Base-by-base conservation (phyloP, 306 rosid genomes). In the Prunus kanzakura region DNA sequence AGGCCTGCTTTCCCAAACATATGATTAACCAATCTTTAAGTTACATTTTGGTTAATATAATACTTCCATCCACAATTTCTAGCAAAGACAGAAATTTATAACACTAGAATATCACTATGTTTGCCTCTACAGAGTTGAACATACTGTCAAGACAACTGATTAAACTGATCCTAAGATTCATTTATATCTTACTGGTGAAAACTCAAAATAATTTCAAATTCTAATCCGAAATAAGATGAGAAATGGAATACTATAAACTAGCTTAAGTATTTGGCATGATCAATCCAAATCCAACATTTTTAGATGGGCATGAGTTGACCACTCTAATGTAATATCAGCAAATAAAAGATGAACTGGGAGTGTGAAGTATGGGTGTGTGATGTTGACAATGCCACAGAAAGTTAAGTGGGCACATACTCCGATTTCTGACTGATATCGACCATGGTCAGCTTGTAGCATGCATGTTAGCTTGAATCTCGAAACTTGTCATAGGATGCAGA, bases 1-100 rank as follows among this genome's bases (percentile, higher is more conserved):
- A 73, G 98, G 97, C 92, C 98, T 95, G 90, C 67, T 69, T 76
- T 72, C 82, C 64, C 12, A n/a, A n/a, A 67, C 4, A 72, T 25
- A 73, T 51, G 46, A 46, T 71, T 61, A 67, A 51, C 18, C 43
- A 41, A 69, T 5, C 45, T 64, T 23, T 52, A 52, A 27, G 61
- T 32, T 8, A 72, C 54, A 55, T 27, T 56, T 58, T 60, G 10
- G 41, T 38, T 47, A 51, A 78, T 6, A 58, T n/a, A 19, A n/a
- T n/a, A 58, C 47, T 68, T 30, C n/a, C 41, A 18, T 43, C 43
- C 43, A 38, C 9, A 38, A 38, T 38, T 38, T 38, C 43, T 38
- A 7, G 8, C 43, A 7, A 38, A 38, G 43, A 6, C 43, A 6
- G 43, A 38, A 38, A 38, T 38, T 38, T 38, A 38, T 7, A 38